These are phyloP conservation scores for Glaciozyma antarctica DNA, from an alignment of 768 basidiomycete genomes.

Conservation along the genomic window DNA sequence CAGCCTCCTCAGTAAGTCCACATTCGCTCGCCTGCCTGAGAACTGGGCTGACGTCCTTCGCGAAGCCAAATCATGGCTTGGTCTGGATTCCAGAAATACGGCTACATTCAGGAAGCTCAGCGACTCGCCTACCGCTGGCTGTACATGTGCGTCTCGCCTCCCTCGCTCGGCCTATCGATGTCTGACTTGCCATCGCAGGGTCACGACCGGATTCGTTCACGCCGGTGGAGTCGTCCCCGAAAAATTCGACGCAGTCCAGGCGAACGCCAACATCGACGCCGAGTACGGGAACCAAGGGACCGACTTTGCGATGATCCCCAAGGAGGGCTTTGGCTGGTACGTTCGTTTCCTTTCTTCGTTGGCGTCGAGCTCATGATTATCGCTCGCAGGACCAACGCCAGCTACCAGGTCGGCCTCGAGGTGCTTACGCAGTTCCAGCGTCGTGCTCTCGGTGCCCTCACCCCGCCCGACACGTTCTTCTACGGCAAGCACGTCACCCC, in stretches of 20 bases:
- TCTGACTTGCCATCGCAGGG: slow-evolving; percentile 45
- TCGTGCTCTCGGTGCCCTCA: slow-evolving; percentile 88
- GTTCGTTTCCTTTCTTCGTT: neutral
- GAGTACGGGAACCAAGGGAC: slow-evolving; percentile 94
- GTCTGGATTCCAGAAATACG: slow-evolving; percentile 94
- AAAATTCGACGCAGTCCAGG: slow-evolving; percentile 95
- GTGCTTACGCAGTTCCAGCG: slow-evolving; percentile 91
- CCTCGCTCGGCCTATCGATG: neutral
- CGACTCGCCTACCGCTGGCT: slow-evolving; percentile 89
- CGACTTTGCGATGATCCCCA: slow-evolving; percentile 94
- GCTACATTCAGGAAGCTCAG: slow-evolving; percentile 85
- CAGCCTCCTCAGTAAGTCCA: neutral
- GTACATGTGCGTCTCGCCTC: slow-evolving; percentile 63
- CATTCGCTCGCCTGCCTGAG: neutral
- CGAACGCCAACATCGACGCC: slow-evolving; percentile 91
- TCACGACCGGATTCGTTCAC: slow-evolving; percentile 88
- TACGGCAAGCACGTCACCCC: neutral
- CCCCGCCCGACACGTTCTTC: slow-evolving; percentile 64
- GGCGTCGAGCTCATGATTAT: neutral
- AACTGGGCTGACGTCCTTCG: slow-evolving; percentile 50
- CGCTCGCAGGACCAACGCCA: slow-evolving; percentile 45
- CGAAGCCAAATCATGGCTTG: slow-evolving; percentile 81
- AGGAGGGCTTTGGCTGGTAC: slow-evolving; percentile 95
- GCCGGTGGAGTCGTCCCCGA: slow-evolving; percentile 98
- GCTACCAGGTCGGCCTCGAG: slow-evolving; percentile 91